Percentiles rank a stretch among this genome's conserved stretches.
These are phyloP conservation scores for Colletotrichum kahawae DNA, from an alignment of 2,329 filamentous ascomycete species.

Conservation along the genomic window DNA sequence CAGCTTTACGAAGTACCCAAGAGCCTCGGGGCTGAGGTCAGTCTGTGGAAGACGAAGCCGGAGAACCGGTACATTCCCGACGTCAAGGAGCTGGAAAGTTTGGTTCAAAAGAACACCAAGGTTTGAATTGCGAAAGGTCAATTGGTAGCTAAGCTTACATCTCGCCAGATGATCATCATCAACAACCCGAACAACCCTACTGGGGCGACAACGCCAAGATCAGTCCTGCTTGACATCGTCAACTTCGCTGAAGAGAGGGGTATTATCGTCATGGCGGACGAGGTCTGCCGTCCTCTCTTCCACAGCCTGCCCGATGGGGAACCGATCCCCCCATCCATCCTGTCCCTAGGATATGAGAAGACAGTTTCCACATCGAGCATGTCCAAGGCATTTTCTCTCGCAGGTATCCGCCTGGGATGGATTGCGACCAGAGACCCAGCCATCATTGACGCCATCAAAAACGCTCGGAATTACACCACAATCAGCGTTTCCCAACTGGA, in stretches of 20 bases:
- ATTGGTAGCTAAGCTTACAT: constrained; percentile 3
- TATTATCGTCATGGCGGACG: constrained; percentile 75
- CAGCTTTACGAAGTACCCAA: constrained; percentile 76
- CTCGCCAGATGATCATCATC: constrained; percentile 50
- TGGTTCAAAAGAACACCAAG: constrained; percentile 73
- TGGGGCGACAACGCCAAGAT: constrained; percentile 69
- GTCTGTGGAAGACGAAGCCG: constrained; percentile 71
- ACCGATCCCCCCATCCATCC: constrained; percentile 65
- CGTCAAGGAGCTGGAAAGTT: constrained; percentile 63
- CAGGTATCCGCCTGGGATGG: constrained; percentile 84
- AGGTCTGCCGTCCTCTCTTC: constrained; percentile 85
- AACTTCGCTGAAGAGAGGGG: constrained; percentile 65
- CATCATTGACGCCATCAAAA: constrained; percentile 68
- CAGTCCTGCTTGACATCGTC: constrained; percentile 65
- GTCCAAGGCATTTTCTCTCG: constrained; percentile 84
- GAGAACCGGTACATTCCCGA: constrained; percentile 69
- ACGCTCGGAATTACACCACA: constrained; percentile 80
- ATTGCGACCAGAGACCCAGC: constrained; percentile 67
- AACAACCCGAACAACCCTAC: constrained; percentile 87
- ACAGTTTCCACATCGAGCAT: constrained; percentile 82
- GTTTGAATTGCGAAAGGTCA: constrained; percentile 36
- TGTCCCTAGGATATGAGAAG: constrained; percentile 74
- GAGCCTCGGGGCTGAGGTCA: constrained; percentile 74
- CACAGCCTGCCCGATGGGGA: constrained; percentile 62
- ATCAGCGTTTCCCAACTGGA: constrained; percentile 84